A percentile compares a stretch with the other conserved stretches of the same genome.
phyloP scores from a whole-genome alignment of 768 basidiomycete genomes.

The Mrakia frigida region DNA sequence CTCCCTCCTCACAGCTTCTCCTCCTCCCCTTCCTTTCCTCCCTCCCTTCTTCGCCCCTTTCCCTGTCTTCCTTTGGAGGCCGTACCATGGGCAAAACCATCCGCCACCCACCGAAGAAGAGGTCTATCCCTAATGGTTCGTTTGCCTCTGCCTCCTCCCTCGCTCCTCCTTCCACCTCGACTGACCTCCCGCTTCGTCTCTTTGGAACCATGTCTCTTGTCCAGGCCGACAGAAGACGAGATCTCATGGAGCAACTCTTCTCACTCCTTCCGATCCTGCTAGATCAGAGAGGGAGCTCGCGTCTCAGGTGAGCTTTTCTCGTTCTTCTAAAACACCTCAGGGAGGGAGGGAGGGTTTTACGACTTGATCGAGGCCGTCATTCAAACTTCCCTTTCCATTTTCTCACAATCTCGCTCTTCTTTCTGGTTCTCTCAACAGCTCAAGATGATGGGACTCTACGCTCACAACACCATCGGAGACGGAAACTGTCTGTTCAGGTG shows the following conservation, averaged over 20 bases:
- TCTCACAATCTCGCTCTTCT: neutral
- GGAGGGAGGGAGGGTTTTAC: slow-evolving; percentile 1
- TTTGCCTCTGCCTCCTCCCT: neutral
- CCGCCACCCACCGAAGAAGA: neutral
- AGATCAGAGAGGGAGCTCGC: slow-evolving; percentile 13
- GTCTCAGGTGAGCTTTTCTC: slow-evolving; percentile 16
- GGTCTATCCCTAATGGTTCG: neutral
- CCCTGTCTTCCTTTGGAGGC: neutral
- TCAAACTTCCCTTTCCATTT: neutral
- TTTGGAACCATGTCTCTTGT: neutral
- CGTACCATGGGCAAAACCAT: neutral
- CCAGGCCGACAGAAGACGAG: slow-evolving; percentile 14
- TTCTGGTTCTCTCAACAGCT: slow-evolving; percentile 51
- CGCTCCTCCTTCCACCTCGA: neutral
- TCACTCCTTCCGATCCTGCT: slow-evolving; percentile 9
- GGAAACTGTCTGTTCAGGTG: slow-evolving; percentile 82
- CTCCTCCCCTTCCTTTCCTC: neutral
- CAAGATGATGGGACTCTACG: slow-evolving; percentile 71
- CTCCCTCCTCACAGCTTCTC: neutral
- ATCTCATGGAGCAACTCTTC: slow-evolving; percentile 6
- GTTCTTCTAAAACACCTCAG: too few species aligned
- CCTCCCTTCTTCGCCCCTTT: neutral
- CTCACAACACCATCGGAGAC: slow-evolving; percentile 72
- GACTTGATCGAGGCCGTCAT: neutral
- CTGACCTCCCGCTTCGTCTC: neutral